Percentiles rank a stretch among this genome's conserved stretches.
These are phyloP conservation scores for Leccinum fibrillosum DNA, from an alignment of 768 basidiomycete genomes.

Conservation along the genomic window DNA sequence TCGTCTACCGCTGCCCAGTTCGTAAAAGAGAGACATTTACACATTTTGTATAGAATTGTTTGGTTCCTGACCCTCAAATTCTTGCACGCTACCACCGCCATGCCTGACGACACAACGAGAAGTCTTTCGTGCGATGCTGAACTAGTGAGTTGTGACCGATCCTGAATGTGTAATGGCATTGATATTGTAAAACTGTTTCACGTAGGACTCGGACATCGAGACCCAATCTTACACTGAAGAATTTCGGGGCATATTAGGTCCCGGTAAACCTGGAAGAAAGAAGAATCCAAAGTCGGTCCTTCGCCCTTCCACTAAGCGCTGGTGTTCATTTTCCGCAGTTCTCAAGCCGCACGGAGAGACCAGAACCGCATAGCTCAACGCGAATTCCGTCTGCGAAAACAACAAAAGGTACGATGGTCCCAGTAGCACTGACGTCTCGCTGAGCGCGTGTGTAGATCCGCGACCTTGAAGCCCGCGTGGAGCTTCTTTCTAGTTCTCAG, in stretches of 20 bases:
- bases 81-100: slow-evolving; percentile 20
- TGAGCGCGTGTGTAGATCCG: slow-evolving; percentile 60
- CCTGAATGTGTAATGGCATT: slow-evolving; percentile 10
- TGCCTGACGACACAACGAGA: slow-evolving; percentile 53
- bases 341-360: slow-evolving; percentile 83
- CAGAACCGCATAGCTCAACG: slow-evolving; percentile 92
- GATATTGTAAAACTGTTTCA: slow-evolving; percentile 8
- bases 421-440: not conserved
- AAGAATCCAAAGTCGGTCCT: slow-evolving; percentile 79
- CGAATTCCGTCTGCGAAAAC: slow-evolving; percentile 89
- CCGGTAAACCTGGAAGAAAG: slow-evolving; percentile 63
- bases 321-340: slow-evolving; percentile 44
- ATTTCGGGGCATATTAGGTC: slow-evolving; percentile 14
- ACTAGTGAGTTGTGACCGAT: slow-evolving; percentile 29
- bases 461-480: slow-evolving; percentile 93
- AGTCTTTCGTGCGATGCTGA: slow-evolving; percentile 65
- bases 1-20: not conserved
- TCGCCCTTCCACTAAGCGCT: slow-evolving; percentile 7
- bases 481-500: slow-evolving; percentile 87
- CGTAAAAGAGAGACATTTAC: not conserved
- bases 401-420: slow-evolving; percentile 60
- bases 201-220: slow-evolving; percentile 71
- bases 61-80: slow-evolving; percentile 32
- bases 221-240: slow-evolving; percentile 46
- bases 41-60: not conserved